These are phyloP conservation scores for Salicornia ramosissima DNA, from an alignment of 148 eudicot species.

Conservation along the genomic window DNA sequence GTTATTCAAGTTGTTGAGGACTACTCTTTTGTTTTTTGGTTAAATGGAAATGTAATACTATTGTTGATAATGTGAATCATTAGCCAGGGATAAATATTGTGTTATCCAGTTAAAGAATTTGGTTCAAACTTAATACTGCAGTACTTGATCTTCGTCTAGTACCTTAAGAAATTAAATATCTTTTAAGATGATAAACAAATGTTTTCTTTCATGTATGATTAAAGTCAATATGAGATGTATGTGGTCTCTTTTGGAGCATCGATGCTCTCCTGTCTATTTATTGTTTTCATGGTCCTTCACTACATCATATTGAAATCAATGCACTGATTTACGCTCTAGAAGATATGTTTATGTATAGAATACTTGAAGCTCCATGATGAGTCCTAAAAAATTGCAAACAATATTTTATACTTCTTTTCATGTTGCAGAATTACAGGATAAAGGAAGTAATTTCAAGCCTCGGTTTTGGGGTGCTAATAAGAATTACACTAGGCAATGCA, in stretches of 20 bases:
- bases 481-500: not conserved
- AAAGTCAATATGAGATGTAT: not conserved
- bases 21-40: not conserved
- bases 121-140: not conserved
- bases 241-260: not conserved
- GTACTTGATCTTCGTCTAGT: too few species aligned
- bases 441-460: not conserved
- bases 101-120: not conserved
- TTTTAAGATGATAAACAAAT: not conserved
- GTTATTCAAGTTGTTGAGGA: not conserved
- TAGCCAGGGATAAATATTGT: not conserved
- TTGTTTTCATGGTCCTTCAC: not conserved
- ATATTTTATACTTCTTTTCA: not conserved
- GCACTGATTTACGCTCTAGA: not conserved
- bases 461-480: not conserved
- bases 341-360: not conserved
- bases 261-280: not conserved
- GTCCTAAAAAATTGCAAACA: not conserved
- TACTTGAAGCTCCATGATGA: not conserved
- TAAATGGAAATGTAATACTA: not conserved
- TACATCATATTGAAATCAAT: not conserved
- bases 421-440: slow-evolving; percentile 2
- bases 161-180: too few species aligned
- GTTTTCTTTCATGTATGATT: not conserved
- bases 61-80: not conserved